Evolutionary conservation across 805 yeast genomes (phyloP), one percentile per base, ranked within the genome.

Genomic region (Suhomyces xylopsoci): DNA sequence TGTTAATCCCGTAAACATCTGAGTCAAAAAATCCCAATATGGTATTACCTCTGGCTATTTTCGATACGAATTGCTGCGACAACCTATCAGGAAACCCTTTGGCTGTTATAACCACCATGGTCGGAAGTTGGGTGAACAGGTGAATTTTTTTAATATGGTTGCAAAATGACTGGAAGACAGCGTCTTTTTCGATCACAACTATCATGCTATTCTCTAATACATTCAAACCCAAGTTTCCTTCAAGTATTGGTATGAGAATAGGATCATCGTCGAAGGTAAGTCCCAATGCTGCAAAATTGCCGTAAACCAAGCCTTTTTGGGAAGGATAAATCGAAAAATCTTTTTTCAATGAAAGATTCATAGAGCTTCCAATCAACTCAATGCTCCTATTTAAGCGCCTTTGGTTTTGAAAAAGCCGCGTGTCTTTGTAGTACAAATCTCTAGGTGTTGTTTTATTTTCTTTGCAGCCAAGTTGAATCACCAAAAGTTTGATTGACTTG

Each of bases 81-180:
- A 79, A 64, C 10, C 71, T 59, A 62, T 86, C 91, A 0, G 91
- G 90, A 58, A 74, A 84, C 4, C 91, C 91, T 61, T 81, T 82
- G 0, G 88, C 90, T 0, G 90, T 85, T 7, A 87, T 64, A 0
- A 81, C 70, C 51, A 7, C 57, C 51, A 30, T 15, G 10, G 43
- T 45, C 6, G 34, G 36, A 17, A 7, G 6, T 2, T 7, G 14
- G 38, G 25, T 22, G n/a, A 15, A 24, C n/a, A 19, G 41, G 7
- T 43, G n/a, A n/a, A 20, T 12, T 0, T 20, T 36, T 25, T 54
- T 55, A 3, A 65, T 24, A 45, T 55, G 57, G n/a, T 58, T 52
- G 55, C 70, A 62, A 52, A 69, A 62, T 1, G 74, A 68, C 46
- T 65, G 66, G 57, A 73, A 71, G 1, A 74, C 67, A 2, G 79